Evolutionary conservation across 768 basidiomycete genomes (phyloP), one percentile per base, ranked within the genome.

Genomic region (Tubosaeta sp.): DNA sequence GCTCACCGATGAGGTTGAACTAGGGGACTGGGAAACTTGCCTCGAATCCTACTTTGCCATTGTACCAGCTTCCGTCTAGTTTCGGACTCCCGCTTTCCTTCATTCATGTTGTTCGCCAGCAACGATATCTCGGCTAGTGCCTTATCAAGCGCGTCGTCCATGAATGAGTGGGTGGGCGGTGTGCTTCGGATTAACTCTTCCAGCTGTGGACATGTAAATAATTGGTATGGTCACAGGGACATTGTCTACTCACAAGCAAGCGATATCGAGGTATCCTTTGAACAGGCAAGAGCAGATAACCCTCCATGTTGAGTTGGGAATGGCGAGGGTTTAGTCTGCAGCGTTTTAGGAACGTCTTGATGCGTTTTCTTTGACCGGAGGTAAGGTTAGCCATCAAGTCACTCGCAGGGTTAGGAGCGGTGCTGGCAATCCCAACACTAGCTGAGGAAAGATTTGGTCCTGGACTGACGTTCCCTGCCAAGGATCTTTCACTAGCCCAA

Each of bases 181-280:
- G 92, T 94, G 63, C 84, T 86, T 58, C 86, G 78, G 16, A 86
- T 75, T 16, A 97, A 75, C 63, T 96, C 90, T 67, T 94, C 93
- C 57, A 97, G 76, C 90, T 59, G 9, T 13, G 46, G 35, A 48
- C 36, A 22, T 8, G 30, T 59, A 16, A 56, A 40, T 13, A 3
- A 49, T 36, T 46, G 8, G 21, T 21, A 52, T 18, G 41, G 27
- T 8, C 19, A 34, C 52, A 29, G 22, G 16, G 52, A 53, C 31
- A 52, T 51, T 39, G 30, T 51, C 25, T n/a, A 75, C 85, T 67
- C 61, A 96, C 92, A 59, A 99, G 76, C 51, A 99, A 72, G 53
- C 90, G 84, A 73, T 99, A 99, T n/a, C 96, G 84, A 13, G 96
- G 96, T 62, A 99, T 90, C 47, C 96, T 84, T 66, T 99, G 96